Percentiles rank a stretch among this genome's conserved stretches.
Conservation (phyloP, 1,284 basidiomycete genomes). For the Trichosporon asahii region DNA sequence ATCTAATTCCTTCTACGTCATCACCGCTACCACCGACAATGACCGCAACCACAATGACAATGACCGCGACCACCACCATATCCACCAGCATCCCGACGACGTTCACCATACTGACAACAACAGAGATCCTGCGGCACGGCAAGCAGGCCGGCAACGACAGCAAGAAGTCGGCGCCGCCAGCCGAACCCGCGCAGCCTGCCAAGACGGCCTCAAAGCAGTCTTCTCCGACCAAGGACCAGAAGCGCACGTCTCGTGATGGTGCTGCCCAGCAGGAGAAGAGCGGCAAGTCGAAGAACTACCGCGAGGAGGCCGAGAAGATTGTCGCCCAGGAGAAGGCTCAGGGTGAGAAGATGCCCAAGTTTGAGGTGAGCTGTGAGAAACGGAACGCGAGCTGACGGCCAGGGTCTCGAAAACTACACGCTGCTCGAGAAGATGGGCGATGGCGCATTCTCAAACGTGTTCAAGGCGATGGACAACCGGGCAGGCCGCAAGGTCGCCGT, state of each 20-base stretch:
- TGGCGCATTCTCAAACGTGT: conserved; percentile 98
- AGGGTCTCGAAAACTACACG: conserved; percentile 75
- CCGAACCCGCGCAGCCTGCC: background rate
- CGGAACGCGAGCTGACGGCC: background rate
- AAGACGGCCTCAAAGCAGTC: conserved; percentile 23
- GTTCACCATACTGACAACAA: background rate
- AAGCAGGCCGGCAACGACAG: conserved; percentile 64
- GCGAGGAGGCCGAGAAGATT: conserved; percentile 67
- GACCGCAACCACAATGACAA: background rate
- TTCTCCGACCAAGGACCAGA: conserved; percentile 11
- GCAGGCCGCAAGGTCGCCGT: conserved; percentile 85
- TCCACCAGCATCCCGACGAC: background rate
- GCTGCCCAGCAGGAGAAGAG: conserved; percentile 17
- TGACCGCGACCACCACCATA: background rate
- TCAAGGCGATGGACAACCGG: conserved; percentile 79
- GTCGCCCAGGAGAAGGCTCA: conserved; percentile 72
- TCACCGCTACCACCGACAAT: background rate
- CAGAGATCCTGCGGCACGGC: conserved; percentile 72
- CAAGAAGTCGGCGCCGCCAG: conserved; percentile 19
- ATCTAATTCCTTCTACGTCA: conserved; percentile 1
- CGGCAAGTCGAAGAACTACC: conserved; percentile 43
- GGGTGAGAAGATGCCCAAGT: conserved; percentile 71
- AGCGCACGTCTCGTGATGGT: conserved; percentile 1
- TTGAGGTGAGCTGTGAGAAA: conserved; percentile 55
- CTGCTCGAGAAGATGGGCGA: conserved; percentile 94